Evolutionary conservation across 257 asterid species (phyloP), one percentile per base, ranked within the genome.

Genomic region (Penstemon newberryi): DNA sequence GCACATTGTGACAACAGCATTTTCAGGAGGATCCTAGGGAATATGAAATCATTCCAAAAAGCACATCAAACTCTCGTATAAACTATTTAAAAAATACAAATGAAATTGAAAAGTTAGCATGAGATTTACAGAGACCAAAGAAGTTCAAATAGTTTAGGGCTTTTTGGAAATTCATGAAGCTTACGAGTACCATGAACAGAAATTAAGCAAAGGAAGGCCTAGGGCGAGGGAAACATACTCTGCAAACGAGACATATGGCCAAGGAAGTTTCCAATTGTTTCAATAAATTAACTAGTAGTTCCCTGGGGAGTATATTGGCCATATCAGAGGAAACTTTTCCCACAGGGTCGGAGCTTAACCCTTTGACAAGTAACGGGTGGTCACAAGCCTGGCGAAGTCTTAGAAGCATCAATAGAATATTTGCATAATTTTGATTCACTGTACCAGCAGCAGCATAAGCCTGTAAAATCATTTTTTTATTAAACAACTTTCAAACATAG

Each of bases 351-450:
- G 88, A 77, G 77, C 80, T 70, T 67, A 82, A 71, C 72, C 96
- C 96, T 80, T 91, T 87, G 75, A 86, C 96, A 63, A 94, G 99
- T 73, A 85, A 78, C 4, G 99, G 99, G 79, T 94, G 99, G 83
- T 91, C 99, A 80, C 99, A 94, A 73, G 97, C 97, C 85, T 94
- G 99, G 70, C 99, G 97, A 71, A 94, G 96, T 38, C 99, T 96
- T 63, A 94, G 83, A 80, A 94, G 99, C 95, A 94, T 64, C 87
- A 94, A 71, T 4, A 94, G 81, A 71, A 94, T 91, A 79, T 89
- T 94, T 47, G 99, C 99, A 80, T 94, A 94, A 74, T 94, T 94
- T 82, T 94, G 99, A 75, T 72, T 87, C 60, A 94, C 84, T 52
- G 99, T 94, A 73, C 99, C 99, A 71, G 99, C 99, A 76, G 92